Evolutionary conservation across 2,329 filamentous ascomycete genomes (phyloP), one percentile per base, ranked within the genome.

Genomic region (Neoarthrinium moseri): DNA sequence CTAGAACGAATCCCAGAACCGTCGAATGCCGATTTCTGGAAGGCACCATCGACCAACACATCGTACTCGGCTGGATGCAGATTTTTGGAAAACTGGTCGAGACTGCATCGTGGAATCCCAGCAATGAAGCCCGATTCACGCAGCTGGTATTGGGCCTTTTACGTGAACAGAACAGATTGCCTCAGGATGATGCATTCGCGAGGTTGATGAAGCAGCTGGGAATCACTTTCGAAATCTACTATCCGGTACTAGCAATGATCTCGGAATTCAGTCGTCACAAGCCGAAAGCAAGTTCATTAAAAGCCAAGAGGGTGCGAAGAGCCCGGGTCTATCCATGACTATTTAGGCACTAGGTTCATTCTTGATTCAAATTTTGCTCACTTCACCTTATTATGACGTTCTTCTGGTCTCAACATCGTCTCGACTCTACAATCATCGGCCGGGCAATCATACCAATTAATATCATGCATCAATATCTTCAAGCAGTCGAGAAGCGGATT

Each of bases 11-110:
- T 21, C 67, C 67, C 1, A 58, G 61, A 27, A 71, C 67, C 0
- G 48, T 71, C 37, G 68, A 71, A 51, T 65, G 69, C 43, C 61
- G 68, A 11, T 62, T 71, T 35, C 58, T 71, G 34, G 67, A 71
- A 39, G 68, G 65, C 0, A 63, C 60, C 8, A 50, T 65, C 11
- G 46, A 58, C 12, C 49, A 47, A 5, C 52, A 51, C 10, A 45
- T 63, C n/a, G 54, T 69, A 5, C 39, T 58, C 7, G 60, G 59
- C 5, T 71, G 68, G 68, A 42, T 68, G 8, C 45, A 51, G 29
- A 61, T 69, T 15, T 65, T 65, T 44, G 53, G 57, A 22, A 57
- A 52, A 22, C 50, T 71, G 18, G 58, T 58, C 13, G 58, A 61
- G 43, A 52, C 58, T 5, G 60, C 60, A 18, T 41, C 56, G 23